These are phyloP conservation scores for Pseudogymnoascus sp. DNA, from an alignment of 2,329 filamentous ascomycete species.

Conservation along the genomic window DNA sequence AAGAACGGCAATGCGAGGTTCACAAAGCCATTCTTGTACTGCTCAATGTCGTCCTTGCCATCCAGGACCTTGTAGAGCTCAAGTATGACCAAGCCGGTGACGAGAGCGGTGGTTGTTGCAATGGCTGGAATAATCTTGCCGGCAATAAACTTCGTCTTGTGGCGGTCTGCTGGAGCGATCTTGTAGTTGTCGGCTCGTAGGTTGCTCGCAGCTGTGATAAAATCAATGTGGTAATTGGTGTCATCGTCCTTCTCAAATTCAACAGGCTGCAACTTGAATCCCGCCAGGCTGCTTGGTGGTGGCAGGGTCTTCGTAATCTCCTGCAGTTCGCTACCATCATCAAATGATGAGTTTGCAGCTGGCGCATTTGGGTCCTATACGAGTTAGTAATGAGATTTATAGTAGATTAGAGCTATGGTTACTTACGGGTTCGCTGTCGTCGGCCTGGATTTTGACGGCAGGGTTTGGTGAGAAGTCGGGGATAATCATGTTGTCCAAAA, in stretches of 20 bases:
- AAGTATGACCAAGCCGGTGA: slow-evolving; percentile 85
- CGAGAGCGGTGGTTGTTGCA: slow-evolving; percentile 90
- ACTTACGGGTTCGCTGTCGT: slow-evolving; percentile 79
- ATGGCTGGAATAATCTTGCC: slow-evolving; percentile 99
- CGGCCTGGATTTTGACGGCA: slow-evolving; percentile 91
- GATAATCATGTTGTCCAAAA: slow-evolving; percentile 87
- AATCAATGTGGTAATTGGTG: slow-evolving; percentile 96
- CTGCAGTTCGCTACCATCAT: slow-evolving; percentile 70
- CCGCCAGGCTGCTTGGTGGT: slow-evolving; percentile 68
- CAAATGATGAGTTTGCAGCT: slow-evolving; percentile 40
- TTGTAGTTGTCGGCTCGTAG: slow-evolving; percentile 97
- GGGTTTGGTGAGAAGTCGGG: slow-evolving; percentile 89
- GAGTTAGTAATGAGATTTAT: slow-evolving; percentile 20
- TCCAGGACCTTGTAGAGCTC: slow-evolving; percentile 97
- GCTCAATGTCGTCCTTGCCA: slow-evolving; percentile 90
- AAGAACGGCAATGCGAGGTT: slow-evolving; percentile 97
- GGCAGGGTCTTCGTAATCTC: slow-evolving; percentile 67
- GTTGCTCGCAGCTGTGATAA: slow-evolving; percentile 96
- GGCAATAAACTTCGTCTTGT: slow-evolving; percentile 99
- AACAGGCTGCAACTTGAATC: slow-evolving; percentile 82
- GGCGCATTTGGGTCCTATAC: slow-evolving; percentile 66
- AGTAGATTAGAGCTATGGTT: background rate
- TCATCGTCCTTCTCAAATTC: slow-evolving; percentile 99
- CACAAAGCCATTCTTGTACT: slow-evolving; percentile 99
- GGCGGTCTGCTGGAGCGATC: slow-evolving; percentile 82